A percentile compares a stretch with the other conserved stretches of the same genome.
Evolutionary conservation across 2,329 filamentous ascomycete genomes (phyloP).

Genomic region (Fusarium continuum): DNA sequence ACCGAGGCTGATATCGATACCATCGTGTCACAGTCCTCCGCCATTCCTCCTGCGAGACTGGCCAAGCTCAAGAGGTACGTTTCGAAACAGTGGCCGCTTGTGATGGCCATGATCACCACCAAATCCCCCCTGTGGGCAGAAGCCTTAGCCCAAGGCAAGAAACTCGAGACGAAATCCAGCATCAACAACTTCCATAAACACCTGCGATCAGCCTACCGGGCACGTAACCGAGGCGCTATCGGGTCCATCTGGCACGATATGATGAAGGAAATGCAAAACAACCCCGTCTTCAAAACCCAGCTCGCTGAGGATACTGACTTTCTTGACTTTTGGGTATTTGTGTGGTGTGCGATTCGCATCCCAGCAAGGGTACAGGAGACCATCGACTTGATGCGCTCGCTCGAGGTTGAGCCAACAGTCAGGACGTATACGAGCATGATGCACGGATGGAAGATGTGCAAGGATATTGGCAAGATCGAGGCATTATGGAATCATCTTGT

Average conservation of each 20-base stretch:
- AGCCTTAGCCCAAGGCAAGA: not conserved
- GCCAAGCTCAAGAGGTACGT: slow-evolving; percentile 42
- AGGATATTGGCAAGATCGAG: slow-evolving; percentile 68
- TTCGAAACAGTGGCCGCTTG: slow-evolving; percentile 42
- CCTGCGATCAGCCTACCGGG: slow-evolving; percentile 43
- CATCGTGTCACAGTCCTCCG: slow-evolving; percentile 27
- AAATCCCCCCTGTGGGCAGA: slow-evolving; percentile 38
- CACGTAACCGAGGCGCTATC: slow-evolving; percentile 45
- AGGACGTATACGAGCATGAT: slow-evolving; percentile 79
- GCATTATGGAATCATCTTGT: slow-evolving; percentile 74
- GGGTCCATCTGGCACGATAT: slow-evolving; percentile 49
- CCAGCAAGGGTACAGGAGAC: slow-evolving; percentile 47
- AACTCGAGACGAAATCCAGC: slow-evolving; percentile 1
- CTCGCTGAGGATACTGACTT: slow-evolving; percentile 49
- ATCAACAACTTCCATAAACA: slow-evolving; percentile 42
- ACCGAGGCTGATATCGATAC: slow-evolving; percentile 31
- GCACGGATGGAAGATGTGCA: slow-evolving; percentile 70
- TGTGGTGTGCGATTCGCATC: slow-evolving; percentile 50
- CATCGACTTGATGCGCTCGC: slow-evolving; percentile 54
- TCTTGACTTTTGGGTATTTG: slow-evolving; percentile 53
- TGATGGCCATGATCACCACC: slow-evolving; percentile 37
- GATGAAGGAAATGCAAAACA: slow-evolving; percentile 36
- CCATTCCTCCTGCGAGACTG: slow-evolving; percentile 32
- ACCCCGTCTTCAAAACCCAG: slow-evolving; percentile 38
- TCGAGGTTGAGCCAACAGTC: slow-evolving; percentile 66